These are phyloP conservation scores for Zygoascus tannicola DNA, from an alignment of 805 yeast genomes.

Conservation along the genomic window DNA sequence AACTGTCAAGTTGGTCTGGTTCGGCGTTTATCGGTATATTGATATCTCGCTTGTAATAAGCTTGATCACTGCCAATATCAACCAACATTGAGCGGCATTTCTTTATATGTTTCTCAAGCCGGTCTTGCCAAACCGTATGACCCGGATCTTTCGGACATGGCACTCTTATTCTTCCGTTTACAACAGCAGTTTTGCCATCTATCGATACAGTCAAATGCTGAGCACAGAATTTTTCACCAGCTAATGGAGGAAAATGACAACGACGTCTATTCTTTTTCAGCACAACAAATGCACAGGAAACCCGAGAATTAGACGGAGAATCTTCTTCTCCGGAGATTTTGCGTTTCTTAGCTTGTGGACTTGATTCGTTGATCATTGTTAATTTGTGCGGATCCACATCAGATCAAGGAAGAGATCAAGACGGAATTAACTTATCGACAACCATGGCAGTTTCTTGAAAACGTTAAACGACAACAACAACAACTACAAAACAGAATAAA, in stretches of 20 bases:
- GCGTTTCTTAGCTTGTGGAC: neutral
- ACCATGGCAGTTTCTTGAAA: too few relatives aligned
- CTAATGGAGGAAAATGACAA: constrained; percentile 54
- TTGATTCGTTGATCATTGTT: neutral
- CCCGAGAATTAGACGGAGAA: too few relatives aligned
- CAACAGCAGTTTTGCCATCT: constrained; percentile 16
- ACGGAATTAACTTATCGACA: too few relatives aligned
- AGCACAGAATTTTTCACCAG: constrained; percentile 45
- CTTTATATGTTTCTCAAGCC: constrained; percentile 44
- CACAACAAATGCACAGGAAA: constrained; percentile 16
- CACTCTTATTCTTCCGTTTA: constrained; percentile 37
- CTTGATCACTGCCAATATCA: constrained; percentile 24
- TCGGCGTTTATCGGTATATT: neutral
- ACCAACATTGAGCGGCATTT: constrained; percentile 40
- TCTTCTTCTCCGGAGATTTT: neutral
- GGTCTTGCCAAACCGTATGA: constrained; percentile 61
- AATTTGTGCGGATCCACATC: too few relatives aligned
- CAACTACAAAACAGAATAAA: too few relatives aligned
- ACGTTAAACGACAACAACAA: too few relatives aligned
- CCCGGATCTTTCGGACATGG: constrained; percentile 71
- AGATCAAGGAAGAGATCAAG: too few relatives aligned
- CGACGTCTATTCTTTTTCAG: constrained; percentile 38
- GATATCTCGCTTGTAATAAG: neutral
- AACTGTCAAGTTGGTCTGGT: constrained; percentile 15
- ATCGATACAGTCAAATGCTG: too few relatives aligned